A percentile compares a stretch with the other conserved stretches of the same genome.
These are phyloP conservation scores for Hymenoscyphus occultus DNA, from an alignment of 2,329 filamentous ascomycete genomes.

Conservation along the genomic window DNA sequence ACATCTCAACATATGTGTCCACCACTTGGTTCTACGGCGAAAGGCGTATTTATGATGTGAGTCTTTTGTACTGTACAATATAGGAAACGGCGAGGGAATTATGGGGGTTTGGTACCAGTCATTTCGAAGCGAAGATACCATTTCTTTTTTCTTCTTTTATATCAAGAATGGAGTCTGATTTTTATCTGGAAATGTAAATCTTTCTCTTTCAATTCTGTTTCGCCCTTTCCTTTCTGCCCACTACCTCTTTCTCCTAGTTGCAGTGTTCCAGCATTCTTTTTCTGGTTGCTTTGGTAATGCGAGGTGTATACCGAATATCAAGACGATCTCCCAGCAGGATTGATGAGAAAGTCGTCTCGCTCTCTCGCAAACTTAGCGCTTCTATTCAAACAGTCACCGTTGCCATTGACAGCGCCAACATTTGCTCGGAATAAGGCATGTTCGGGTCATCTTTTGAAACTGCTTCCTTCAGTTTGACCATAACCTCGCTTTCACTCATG, in stretches of 20 bases:
- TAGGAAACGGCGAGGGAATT: not conserved
- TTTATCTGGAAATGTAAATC: too few relatives aligned
- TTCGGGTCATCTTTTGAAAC: conserved; percentile 95
- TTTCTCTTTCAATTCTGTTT: too few relatives aligned
- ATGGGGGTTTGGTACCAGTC: not conserved
- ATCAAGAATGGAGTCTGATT: not conserved
- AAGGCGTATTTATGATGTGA: not conserved
- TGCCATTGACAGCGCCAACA: too few relatives aligned
- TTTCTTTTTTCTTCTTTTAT: not conserved
- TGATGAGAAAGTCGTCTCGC: too few relatives aligned
- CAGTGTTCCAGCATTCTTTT: too few relatives aligned
- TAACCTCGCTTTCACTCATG: conserved; percentile 96
- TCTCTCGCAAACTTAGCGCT: too few relatives aligned
- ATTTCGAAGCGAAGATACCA: not conserved
- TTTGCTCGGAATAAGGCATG: conserved; percentile 96
- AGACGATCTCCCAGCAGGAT: too few relatives aligned
- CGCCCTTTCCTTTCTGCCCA: too few relatives aligned
- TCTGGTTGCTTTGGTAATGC: too few relatives aligned
- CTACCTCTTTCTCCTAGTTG: too few relatives aligned
- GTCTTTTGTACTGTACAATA: not conserved
- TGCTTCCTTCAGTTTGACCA: conserved; percentile 90
- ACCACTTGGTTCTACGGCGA: not conserved
- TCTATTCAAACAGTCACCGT: too few relatives aligned
- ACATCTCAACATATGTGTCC: not conserved
- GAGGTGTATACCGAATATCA: too few relatives aligned